phyloP scores from a whole-genome alignment of 75 land plant species.

The Sequoiadendron giganteum region DNA sequence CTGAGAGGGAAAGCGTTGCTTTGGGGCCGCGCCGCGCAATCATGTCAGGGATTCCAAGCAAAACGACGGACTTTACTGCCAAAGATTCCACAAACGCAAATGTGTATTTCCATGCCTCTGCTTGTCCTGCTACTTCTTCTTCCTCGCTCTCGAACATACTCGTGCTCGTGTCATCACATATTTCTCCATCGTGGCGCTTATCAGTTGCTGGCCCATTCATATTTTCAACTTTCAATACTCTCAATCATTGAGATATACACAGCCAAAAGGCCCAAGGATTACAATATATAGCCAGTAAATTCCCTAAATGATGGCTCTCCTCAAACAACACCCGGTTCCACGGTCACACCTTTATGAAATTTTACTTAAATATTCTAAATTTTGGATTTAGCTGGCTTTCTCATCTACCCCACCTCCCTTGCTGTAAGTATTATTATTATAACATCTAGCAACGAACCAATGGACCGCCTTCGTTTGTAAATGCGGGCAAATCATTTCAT shows the following conservation, averaged over 20 bases:
- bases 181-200: background rate
- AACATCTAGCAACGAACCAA: no score
- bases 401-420: no score
- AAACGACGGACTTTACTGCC: constrained; percentile 34
- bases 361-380: no score
- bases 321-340: no score
- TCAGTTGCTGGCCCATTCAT: background rate
- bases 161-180: background rate
- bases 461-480: no score
- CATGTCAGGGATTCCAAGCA: constrained; percentile 41
- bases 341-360: no score
- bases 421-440: no score
- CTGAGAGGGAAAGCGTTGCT: constrained; percentile 17
- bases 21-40: constrained; percentile 26
- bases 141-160: constrained; percentile 8
- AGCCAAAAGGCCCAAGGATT: no score
- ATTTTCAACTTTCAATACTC: background rate
- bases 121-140: constrained; percentile 3
- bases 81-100: constrained; percentile 29
- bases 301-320: no score
- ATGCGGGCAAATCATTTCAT: no score
- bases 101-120: constrained; percentile 20
- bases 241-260: background rate
- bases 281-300: no score
- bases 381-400: no score